Conservation (phyloP, 176 grass and related monocot genomes). For the Carex pumila region DNA sequence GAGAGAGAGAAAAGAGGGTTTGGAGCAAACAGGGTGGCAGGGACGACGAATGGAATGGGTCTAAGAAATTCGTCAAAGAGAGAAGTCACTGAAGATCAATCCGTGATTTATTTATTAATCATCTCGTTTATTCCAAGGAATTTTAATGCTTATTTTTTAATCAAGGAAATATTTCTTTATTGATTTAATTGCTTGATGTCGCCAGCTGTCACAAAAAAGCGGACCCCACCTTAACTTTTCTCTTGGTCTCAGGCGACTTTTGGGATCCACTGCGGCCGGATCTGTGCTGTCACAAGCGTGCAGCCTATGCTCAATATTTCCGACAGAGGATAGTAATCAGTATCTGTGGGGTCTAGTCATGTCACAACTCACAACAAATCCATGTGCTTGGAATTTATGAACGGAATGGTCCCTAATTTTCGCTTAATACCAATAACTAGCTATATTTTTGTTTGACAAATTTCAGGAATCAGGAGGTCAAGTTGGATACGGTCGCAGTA, state of each 20-base stretch:
- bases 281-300: too few species aligned
- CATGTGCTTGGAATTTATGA: neutral
- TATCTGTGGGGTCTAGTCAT: neutral
- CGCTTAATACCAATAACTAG: neutral
- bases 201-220: neutral
- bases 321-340: neutral
- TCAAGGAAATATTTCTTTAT: neutral
- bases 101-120: neutral
- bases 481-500: neutral
- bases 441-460: neutral
- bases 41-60: neutral
- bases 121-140: neutral
- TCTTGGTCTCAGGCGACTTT: neutral
- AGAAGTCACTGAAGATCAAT: conserved; percentile 1
- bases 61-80: neutral
- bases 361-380: neutral
- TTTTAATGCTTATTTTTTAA: neutral
- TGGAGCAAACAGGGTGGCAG: conserved; percentile 5
- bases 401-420: neutral
- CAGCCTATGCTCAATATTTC: neutral
- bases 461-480: neutral
- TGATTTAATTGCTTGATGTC: neutral
- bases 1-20: neutral
- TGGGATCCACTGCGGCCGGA: neutral
- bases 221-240: conserved; percentile 6